A percentile compares a stretch with the other conserved stretches of the same genome.
Evolutionary conservation across 1,284 basidiomycete genomes (phyloP).

Genomic region (Cutaneotrichosporon sp.): DNA sequence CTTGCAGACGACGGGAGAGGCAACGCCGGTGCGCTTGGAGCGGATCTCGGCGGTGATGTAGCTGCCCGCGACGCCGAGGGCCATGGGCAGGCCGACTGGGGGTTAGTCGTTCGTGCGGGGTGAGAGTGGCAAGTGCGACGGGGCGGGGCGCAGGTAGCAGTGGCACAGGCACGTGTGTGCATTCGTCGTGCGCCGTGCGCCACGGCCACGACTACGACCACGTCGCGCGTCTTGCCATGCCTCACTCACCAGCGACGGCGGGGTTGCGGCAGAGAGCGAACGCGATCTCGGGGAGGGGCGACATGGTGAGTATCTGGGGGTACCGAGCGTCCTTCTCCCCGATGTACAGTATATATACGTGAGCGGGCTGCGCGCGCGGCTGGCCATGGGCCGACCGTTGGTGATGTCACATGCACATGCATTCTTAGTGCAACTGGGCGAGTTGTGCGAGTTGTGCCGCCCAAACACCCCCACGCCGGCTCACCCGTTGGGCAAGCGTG

Average conservation of each 20-base stretch:
- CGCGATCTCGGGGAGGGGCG: slow-evolving; percentile 50
- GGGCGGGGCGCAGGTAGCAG: no score
- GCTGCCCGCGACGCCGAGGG: slow-evolving; percentile 57
- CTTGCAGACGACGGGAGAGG: slow-evolving; percentile 2
- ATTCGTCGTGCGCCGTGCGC: not conserved
- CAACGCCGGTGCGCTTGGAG: slow-evolving; percentile 5
- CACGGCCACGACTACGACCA: not conserved
- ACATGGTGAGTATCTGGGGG: slow-evolving; percentile 27
- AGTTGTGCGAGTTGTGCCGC: no score
- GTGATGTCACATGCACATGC: no score
- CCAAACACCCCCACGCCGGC: no score
- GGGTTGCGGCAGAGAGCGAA: slow-evolving; percentile 58
- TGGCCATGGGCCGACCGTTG: no score
- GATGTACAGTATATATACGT: no score
- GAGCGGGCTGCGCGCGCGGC: no score
- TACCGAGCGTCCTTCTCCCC: not conserved
- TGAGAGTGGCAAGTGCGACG: not conserved
- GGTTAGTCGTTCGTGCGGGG: not conserved
- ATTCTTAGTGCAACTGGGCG: no score
- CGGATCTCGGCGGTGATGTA: slow-evolving; percentile 43
- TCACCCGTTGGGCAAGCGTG: no score
- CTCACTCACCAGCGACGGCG: slow-evolving; percentile 51
- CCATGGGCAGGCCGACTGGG: slow-evolving; percentile 57
- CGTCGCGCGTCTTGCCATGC: not conserved
- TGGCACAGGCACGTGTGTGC: no score